phyloP scores from a whole-genome alignment of 208 protist species.

The Acanthamoeba castellanii region DNA sequence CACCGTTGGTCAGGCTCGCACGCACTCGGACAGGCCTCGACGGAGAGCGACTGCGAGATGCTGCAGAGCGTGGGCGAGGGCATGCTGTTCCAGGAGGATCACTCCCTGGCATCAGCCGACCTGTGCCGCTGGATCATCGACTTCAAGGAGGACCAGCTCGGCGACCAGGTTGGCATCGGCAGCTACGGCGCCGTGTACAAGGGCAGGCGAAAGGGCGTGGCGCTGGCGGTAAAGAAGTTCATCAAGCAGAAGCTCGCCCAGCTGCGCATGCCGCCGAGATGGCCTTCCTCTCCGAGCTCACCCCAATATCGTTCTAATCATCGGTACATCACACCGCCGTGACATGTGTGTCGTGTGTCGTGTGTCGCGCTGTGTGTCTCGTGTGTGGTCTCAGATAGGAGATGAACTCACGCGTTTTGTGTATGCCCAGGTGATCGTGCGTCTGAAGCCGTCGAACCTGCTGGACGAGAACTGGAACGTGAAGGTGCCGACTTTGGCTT shows the following conservation, averaged over 20 bases:
- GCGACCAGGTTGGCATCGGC: background rate
- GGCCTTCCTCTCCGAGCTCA: constrained; percentile 63
- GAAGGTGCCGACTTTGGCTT: constrained; percentile 77
- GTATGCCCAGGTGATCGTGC: no score
- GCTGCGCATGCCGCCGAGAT: constrained; percentile 41
- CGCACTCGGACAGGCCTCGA: no score
- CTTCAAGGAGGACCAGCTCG: background rate
- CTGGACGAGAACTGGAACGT: constrained; percentile 83
- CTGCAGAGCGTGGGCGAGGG: background rate
- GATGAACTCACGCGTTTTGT: no score
- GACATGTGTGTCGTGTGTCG: no score
- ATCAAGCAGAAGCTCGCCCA: no score
- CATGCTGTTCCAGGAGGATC: constrained; percentile 14
- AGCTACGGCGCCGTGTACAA: background rate
- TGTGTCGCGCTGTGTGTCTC: no score
- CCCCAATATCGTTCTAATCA: constrained; percentile 60
- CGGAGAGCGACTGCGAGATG: background rate
- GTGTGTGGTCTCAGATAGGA: no score
- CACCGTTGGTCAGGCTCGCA: no score
- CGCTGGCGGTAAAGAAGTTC: no score
- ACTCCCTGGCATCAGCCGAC: constrained; percentile 21
- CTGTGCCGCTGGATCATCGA: constrained; percentile 54
- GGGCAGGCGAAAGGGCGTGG: no score
- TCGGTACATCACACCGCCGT: no score
- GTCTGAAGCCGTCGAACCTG: background rate